These are phyloP conservation scores for Pyricularia pennisetigena DNA, from an alignment of 2,329 filamentous ascomycete genomes.

Conservation along the genomic window DNA sequence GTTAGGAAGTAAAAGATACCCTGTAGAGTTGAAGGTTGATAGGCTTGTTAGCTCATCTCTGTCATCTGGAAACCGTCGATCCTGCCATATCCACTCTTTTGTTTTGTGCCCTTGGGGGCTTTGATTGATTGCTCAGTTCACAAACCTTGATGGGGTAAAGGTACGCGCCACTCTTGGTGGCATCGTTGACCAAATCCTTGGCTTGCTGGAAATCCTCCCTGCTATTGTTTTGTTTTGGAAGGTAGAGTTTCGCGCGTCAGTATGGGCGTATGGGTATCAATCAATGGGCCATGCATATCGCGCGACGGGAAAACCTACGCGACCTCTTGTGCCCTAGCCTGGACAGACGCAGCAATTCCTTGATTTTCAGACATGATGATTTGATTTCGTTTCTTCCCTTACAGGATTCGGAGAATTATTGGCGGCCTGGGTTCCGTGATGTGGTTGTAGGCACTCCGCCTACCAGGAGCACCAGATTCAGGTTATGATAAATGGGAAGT, in stretches of 20 bases:
- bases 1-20: constrained; percentile 50
- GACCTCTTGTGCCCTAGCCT: constrained; percentile 2
- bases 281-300: neutral
- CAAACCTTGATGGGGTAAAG: constrained; percentile 70
- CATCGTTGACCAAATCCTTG: constrained; percentile 53
- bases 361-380: constrained; percentile 2
- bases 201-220: constrained; percentile 64
- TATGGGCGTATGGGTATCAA: neutral
- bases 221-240: constrained; percentile 20
- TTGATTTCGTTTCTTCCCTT: neutral
- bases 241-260: neutral
- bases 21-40: constrained; percentile 18
- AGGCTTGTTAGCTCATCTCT: neutral
- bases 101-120: neutral
- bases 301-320: neutral
- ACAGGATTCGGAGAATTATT: neutral
- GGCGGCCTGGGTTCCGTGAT: neutral
- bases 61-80: neutral
- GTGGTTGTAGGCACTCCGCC: neutral
- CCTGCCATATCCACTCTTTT: neutral
- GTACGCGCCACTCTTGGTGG: constrained; percentile 68
- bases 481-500: neutral
- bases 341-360: neutral
- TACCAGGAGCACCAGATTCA: neutral
- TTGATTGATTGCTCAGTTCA: neutral